These are phyloP conservation scores for Favolaschia claudopus DNA, from an alignment of 768 basidiomycete genomes.

Conservation along the genomic window DNA sequence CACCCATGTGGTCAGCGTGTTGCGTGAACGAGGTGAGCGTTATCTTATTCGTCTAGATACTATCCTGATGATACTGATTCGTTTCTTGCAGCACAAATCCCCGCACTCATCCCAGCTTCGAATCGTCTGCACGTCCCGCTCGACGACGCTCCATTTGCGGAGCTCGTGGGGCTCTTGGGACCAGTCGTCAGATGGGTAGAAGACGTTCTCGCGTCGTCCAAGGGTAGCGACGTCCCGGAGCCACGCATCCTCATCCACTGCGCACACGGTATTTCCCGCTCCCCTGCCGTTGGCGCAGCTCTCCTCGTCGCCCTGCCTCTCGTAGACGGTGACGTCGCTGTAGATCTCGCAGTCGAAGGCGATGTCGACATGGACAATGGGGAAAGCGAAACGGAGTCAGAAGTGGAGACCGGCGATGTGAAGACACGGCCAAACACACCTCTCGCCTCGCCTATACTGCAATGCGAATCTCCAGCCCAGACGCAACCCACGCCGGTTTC, in stretches of 20 bases:
- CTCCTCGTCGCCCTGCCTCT: constrained; percentile 50
- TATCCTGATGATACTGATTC: no score
- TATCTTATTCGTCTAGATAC: neutral
- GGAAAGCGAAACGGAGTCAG: neutral
- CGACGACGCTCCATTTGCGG: constrained; percentile 57
- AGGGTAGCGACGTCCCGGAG: no score
- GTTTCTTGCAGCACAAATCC: constrained; percentile 41
- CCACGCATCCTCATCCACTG: constrained; percentile 65
- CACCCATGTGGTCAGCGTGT: constrained; percentile 61
- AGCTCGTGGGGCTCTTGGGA: constrained; percentile 54
- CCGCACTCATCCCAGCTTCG: constrained; percentile 21
- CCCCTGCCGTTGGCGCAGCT: constrained; percentile 56
- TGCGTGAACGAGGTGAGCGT: constrained; percentile 41
- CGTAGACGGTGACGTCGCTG: no score
- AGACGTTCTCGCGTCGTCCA: no score
- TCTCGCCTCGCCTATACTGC: no score
- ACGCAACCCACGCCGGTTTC: no score
- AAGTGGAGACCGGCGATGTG: no score
- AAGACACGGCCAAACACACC: no score
- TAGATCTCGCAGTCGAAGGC: neutral
- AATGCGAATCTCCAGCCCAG: no score
- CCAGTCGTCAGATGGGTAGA: constrained; percentile 34
- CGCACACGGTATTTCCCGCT: constrained; percentile 58
- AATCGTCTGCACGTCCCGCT: constrained; percentile 48
- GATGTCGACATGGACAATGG: neutral